Evolutionary conservation across 208 protist species (phyloP).

Genomic region (Porcisia deanei): DNA sequence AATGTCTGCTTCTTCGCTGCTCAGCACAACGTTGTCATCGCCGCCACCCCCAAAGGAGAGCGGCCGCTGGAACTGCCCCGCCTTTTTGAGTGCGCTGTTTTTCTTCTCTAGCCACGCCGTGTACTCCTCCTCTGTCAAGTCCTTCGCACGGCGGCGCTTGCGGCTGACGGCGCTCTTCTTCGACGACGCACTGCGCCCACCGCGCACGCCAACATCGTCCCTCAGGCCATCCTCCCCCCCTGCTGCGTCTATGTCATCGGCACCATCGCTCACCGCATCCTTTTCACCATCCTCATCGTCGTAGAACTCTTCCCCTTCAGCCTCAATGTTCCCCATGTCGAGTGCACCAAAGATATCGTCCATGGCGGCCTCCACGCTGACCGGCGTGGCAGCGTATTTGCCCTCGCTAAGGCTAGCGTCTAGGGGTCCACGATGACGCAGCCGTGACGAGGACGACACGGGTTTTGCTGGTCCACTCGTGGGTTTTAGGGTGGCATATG

Average conservation of each 20-base stretch:
- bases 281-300: slow-evolving; percentile 19
- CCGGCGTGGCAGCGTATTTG: slow-evolving; percentile 62
- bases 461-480: slow-evolving; percentile 3
- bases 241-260: slow-evolving; percentile 12
- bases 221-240: not conserved
- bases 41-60: slow-evolving; percentile 31
- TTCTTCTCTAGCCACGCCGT: slow-evolving; percentile 62
- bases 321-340: slow-evolving; percentile 79
- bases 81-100: slow-evolving; percentile 21
- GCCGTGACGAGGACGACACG: slow-evolving; percentile 21
- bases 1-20: slow-evolving; percentile 33
- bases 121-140: slow-evolving; percentile 80
- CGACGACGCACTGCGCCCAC: not conserved
- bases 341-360: slow-evolving; percentile 80
- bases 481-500: slow-evolving; percentile 7
- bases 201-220: slow-evolving; percentile 17
- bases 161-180: slow-evolving; percentile 7
- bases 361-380: slow-evolving; percentile 61
- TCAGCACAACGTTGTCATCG: slow-evolving; percentile 12
- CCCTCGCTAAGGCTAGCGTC: slow-evolving; percentile 61
- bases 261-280: slow-evolving; percentile 8
- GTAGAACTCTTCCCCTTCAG: slow-evolving; percentile 48
- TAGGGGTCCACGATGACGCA: slow-evolving; percentile 77
- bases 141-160: slow-evolving; percentile 34
- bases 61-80: slow-evolving; percentile 1